Conservation (phyloP, 2,329 filamentous ascomycete genomes). For the Fusarium falciforme region DNA sequence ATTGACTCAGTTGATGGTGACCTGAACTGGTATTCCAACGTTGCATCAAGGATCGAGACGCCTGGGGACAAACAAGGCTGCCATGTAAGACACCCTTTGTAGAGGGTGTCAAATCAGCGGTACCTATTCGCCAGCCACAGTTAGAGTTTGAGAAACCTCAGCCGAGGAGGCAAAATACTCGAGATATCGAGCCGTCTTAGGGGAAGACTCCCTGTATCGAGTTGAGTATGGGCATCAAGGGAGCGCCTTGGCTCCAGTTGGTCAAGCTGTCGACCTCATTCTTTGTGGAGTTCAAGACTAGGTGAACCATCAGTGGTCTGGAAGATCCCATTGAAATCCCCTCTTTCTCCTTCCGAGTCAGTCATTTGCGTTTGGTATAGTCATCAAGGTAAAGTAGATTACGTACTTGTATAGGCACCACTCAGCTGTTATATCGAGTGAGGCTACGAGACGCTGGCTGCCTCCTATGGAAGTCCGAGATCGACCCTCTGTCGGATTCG, state of each 20-base stretch:
- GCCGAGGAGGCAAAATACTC: background rate
- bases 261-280: background rate
- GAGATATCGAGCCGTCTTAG: background rate
- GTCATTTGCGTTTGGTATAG: background rate
- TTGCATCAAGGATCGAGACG: background rate
- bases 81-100: background rate
- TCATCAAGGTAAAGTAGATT: background rate
- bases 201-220: background rate
- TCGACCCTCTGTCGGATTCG: background rate
- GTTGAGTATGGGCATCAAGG: background rate
- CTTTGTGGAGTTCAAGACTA: background rate
- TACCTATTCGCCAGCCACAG: background rate
- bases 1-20: background rate
- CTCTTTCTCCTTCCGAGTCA: background rate
- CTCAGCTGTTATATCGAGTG: background rate
- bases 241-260: background rate
- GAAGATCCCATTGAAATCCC: background rate
- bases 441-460: background rate
- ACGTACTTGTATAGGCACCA: background rate
- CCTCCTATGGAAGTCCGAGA: background rate
- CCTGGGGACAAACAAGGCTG: background rate
- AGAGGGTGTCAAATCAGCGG: background rate
- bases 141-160: background rate
- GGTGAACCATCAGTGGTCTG: background rate
- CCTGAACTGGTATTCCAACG: background rate